phyloP scores from a whole-genome alignment of 2,329 filamentous ascomycete genomes.

The Huntiella moniliformis region DNA sequence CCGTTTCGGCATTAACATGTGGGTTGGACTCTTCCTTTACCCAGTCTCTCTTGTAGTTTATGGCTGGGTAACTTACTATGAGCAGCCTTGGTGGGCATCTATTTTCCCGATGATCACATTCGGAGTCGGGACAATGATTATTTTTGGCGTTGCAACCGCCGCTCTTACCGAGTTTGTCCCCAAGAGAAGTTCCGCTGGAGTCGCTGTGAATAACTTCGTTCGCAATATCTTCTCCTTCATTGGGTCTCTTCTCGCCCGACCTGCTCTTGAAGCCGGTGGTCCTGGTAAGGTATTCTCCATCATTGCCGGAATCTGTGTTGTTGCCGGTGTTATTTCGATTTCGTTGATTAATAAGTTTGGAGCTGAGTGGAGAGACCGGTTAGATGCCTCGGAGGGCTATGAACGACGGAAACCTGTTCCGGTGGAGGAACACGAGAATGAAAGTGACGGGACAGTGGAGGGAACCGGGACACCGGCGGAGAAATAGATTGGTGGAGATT shows the following conservation, averaged over 20 bases:
- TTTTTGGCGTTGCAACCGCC: constrained; percentile 58
- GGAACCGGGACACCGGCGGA: no score
- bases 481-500: no score
- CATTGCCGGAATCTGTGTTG: constrained; percentile 31
- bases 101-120: constrained; percentile 54
- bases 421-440: not conserved
- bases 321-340: constrained; percentile 38
- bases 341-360: constrained; percentile 42
- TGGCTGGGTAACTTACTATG: constrained; percentile 53
- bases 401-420: constrained; percentile 2
- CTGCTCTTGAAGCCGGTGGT: constrained; percentile 51
- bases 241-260: constrained; percentile 49
- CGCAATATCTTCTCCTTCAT: constrained; percentile 62
- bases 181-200: constrained; percentile 47
- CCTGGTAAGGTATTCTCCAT: constrained; percentile 59
- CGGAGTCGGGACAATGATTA: constrained; percentile 59
- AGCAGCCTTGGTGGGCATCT: constrained; percentile 44
- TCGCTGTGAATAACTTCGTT: constrained; percentile 67
- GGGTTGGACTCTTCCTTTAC: constrained; percentile 52
- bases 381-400: constrained; percentile 29
- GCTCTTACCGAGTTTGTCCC: constrained; percentile 79
- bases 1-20: constrained; percentile 66
- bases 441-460: not conserved
- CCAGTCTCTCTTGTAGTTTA: constrained; percentile 55
- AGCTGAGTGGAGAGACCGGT: constrained; percentile 40